Conservation (phyloP, 768 basidiomycete species). For the Boletus coccyginus region DNA sequence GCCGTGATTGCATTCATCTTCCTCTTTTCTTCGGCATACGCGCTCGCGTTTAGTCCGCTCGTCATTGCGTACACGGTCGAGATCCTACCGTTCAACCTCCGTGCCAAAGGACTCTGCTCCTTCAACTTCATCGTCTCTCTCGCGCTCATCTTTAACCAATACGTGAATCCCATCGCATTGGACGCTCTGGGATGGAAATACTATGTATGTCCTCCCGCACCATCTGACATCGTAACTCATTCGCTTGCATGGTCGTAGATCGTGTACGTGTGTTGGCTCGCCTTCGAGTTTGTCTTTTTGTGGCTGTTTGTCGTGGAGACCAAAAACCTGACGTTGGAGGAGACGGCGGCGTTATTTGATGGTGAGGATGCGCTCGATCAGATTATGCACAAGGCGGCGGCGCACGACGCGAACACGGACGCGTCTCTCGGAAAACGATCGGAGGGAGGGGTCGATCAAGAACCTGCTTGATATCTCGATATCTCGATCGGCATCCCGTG, state of each 20-base stretch:
- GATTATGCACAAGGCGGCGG: constrained; percentile 14
- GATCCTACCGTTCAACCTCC: constrained; percentile 75
- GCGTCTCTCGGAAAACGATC: constrained; percentile 7
- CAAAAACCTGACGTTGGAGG: constrained; percentile 57
- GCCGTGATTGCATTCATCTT: constrained; percentile 54
- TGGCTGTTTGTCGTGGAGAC: constrained; percentile 20
- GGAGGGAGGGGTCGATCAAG: background rate
- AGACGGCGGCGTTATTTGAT: constrained; percentile 71
- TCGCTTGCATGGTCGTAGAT: background rate
- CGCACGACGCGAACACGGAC: background rate
- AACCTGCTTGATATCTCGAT: background rate
- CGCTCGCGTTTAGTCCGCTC: constrained; percentile 78
- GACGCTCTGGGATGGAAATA: constrained; percentile 51
- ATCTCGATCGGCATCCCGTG: too few relatives aligned
- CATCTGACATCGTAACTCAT: background rate
- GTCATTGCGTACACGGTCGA: constrained; percentile 64
- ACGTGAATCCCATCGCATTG: constrained; percentile 76
- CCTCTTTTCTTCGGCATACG: constrained; percentile 47
- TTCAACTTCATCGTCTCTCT: constrained; percentile 69
- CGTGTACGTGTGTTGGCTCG: constrained; percentile 23
- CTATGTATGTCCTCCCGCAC: constrained; percentile 10
- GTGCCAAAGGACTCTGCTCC: constrained; percentile 76
- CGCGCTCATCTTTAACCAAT: constrained; percentile 74
- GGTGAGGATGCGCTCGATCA: constrained; percentile 40
- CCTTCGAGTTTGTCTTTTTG: constrained; percentile 9